Conservation (phyloP, 805 yeast genomes). For the Candida golubevii region DNA sequence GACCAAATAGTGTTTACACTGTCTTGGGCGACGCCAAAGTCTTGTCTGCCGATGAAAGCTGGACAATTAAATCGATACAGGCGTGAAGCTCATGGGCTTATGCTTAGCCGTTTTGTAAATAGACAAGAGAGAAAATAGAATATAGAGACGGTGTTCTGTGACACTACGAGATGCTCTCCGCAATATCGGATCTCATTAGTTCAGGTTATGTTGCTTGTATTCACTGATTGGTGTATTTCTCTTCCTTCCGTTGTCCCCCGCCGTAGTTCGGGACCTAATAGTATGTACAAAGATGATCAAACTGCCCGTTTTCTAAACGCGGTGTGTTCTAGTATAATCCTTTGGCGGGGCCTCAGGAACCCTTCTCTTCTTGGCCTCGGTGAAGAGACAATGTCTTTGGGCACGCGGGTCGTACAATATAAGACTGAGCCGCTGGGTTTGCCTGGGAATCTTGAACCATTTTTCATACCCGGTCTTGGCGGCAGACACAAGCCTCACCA, state of each 20-base stretch:
- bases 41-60: constrained; percentile 19
- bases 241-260: neutral
- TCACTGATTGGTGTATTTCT: neutral
- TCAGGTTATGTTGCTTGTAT: too few species aligned
- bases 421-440: constrained; percentile 72
- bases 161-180: too few species aligned
- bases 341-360: constrained; percentile 45
- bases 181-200: too few species aligned
- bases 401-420: constrained; percentile 49
- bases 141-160: too few species aligned
- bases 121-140: neutral
- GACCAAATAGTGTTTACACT: constrained; percentile 27
- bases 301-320: constrained; percentile 11
- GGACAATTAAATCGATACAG: constrained; percentile 18
- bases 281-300: neutral
- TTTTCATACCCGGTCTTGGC: constrained; percentile 89
- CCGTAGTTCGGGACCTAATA: too few species aligned
- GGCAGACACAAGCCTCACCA: constrained; percentile 80
- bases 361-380: constrained; percentile 84
- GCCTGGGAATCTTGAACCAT: constrained; percentile 76
- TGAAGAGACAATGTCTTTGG: constrained; percentile 85
- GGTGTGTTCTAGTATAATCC: constrained; percentile 29
- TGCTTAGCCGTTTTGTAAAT: neutral
- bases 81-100: too few species aligned
- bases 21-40: constrained; percentile 43